A percentile compares a stretch with the other conserved stretches of the same genome.
Conservation (phyloP, 202 grass and related monocot genomes). For the Saccharum hybrid region DNA sequence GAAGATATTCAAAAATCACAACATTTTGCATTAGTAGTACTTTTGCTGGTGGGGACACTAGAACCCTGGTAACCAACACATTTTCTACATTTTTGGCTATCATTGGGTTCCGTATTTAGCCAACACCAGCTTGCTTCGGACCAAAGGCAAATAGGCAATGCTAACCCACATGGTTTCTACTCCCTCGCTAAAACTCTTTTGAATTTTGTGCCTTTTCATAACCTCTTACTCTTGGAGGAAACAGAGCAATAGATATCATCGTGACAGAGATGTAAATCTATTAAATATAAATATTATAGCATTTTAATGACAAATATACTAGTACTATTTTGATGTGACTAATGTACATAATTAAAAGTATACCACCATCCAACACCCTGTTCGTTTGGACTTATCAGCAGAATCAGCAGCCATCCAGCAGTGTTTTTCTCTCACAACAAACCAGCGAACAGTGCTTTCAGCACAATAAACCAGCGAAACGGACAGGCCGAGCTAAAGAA, state of each 20-base stretch:
- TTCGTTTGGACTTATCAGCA: too few species aligned
- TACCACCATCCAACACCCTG: background rate
- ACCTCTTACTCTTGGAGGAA: background rate
- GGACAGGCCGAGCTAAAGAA: background rate
- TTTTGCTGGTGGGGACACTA: background rate
- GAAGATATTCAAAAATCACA: background rate
- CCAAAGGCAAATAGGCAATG: background rate
- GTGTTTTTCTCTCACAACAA: too few species aligned
- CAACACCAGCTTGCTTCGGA: background rate
- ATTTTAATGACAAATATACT: constrained; percentile 1
- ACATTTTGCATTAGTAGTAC: background rate
- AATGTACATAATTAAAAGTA: background rate
- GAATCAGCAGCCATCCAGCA: too few species aligned
- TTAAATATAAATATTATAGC: background rate
- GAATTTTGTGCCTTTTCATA: background rate
- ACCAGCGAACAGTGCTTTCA: too few species aligned
- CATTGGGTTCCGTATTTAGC: background rate
- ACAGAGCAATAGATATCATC: background rate
- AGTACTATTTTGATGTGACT: background rate
- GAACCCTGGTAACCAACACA: background rate
- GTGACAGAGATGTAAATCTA: background rate
- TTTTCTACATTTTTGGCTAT: background rate
- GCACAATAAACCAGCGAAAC: too few species aligned
- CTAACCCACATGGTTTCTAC: background rate
- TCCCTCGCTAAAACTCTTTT: background rate